Evolutionary conservation across 1,284 basidiomycete genomes (phyloP), one percentile per base, ranked within the genome.

Genomic region (Rhizoctonia solani): DNA sequence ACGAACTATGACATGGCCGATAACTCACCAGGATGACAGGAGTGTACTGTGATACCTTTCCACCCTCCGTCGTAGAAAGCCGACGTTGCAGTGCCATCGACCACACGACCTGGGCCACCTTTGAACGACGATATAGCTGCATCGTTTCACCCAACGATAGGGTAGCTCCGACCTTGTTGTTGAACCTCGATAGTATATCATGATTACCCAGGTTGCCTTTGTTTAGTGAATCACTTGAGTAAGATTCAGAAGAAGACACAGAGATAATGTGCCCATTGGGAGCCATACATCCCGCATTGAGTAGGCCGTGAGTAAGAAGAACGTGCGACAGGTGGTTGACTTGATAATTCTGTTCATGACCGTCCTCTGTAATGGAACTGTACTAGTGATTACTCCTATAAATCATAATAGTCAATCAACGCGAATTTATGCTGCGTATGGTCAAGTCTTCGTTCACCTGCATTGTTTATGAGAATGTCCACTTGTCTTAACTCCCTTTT

Each of bases 21-120:
- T n/a, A 39, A 59, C 69, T 61, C 37, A 70, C 69, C 58, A 49
- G 69, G 69, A 37, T 68, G 66, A 23, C 66, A 70, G 16, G 42
- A n/a, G 16, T 67, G 67, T 0, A 65, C 66, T 1, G 69, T 42
- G n/a, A 69, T 42, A 27, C 47, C 32, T 21, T 68, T 61, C 65
- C 66, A 69, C 39, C 34, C 32, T 61, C 44, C 4, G 25, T 54
- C 8, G 46, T 23, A 1, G 39, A 19, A 3, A 69, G 23, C 9
- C 56, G 47, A 14, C 50, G 52, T 50, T 69, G 69, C 13, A 69
- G 39, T n/a, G 59, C 69, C 5, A 61, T 52, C 0, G 52, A 54
- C 50, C 67, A 69, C 1, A 69, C 47, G 16, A 69, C 69, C 21
- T 63, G 66, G n/a, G 56, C 50, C 2, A 55, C 69, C 52, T 69